Conservation (phyloP, 1,284 basidiomycete genomes). For the Tylopilus orsonianus region DNA sequence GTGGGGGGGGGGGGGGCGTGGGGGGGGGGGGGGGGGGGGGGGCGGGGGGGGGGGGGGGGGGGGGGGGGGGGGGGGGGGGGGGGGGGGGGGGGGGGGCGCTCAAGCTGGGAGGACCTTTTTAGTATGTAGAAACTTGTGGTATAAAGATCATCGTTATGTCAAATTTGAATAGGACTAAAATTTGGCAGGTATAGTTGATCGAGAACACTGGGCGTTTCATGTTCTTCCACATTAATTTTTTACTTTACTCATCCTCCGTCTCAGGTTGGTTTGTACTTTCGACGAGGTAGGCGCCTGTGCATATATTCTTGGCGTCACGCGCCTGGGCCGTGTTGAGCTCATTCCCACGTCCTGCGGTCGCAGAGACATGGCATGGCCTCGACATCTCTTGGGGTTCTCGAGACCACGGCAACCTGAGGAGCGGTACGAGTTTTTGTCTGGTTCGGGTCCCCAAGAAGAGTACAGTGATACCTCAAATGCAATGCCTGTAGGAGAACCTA, state of each 20-base stretch:
- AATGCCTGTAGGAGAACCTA: slow-evolving; percentile 8
- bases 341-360: slow-evolving; percentile 12
- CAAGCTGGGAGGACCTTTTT: slow-evolving; percentile 74
- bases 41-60: no score
- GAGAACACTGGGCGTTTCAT: no score
- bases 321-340: no score
- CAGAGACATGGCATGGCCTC: slow-evolving; percentile 21
- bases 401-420: slow-evolving; percentile 20
- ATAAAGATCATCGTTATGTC: not conserved
- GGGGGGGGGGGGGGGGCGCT: no score
- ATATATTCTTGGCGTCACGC: no score
- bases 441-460: slow-evolving; percentile 17
- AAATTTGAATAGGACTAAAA: not conserved
- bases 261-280: not conserved
- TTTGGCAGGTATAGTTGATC: not conserved
- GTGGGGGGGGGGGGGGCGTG: no score
- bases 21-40: no score
- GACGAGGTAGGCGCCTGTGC: not conserved
- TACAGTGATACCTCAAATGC: slow-evolving; percentile 9
- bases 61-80: no score
- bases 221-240: no score
- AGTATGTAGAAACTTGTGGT: slow-evolving; percentile 19
- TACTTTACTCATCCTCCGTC: not conserved
- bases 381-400: slow-evolving; percentile 11
- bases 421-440: slow-evolving; percentile 26